These are phyloP conservation scores for Sisymbrium irio DNA, from an alignment of 345 rosid genomes.

Conservation along the genomic window DNA sequence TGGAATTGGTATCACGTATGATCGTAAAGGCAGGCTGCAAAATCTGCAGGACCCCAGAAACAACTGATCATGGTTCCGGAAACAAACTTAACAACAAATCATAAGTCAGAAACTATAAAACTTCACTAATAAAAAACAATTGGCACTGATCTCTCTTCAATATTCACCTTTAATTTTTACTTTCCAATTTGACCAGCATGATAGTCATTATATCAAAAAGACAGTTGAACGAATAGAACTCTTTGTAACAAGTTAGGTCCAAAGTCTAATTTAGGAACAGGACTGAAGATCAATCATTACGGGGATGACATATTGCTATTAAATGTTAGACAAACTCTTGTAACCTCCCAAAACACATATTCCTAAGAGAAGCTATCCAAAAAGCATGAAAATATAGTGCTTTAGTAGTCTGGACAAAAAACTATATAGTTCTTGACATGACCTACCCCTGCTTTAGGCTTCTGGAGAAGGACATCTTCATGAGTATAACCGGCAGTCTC, in stretches of 20 bases:
- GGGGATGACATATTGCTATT: background rate
- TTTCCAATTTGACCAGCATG: background rate
- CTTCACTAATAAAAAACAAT: background rate
- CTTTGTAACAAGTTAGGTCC: background rate
- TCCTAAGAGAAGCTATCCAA: background rate
- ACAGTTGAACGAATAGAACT: background rate
- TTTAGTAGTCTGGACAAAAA: background rate
- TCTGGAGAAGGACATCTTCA: slow-evolving; percentile 85
- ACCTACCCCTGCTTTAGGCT: slow-evolving; percentile 96
- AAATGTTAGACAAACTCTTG: background rate
- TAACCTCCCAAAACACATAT: slow-evolving; percentile 7
- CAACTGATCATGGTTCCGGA: slow-evolving; percentile 4
- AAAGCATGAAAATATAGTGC: background rate
- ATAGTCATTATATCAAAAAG: background rate
- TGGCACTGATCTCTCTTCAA: background rate
- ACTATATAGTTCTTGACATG: background rate
- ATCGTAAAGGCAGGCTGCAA: slow-evolving; percentile 96
- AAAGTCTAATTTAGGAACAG: background rate
- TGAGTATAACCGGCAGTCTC: slow-evolving; percentile 70
- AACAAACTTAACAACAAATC: slow-evolving; percentile 8
- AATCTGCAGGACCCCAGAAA: slow-evolving; percentile 59
- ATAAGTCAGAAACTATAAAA: background rate
- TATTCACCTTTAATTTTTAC: background rate
- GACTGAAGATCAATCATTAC: background rate
- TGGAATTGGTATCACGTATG: slow-evolving; percentile 62